Percentiles rank a stretch among this genome's conserved stretches.
These are phyloP conservation scores for Citrus sp. DNA, from an alignment of 345 rosid species.

Conservation along the genomic window DNA sequence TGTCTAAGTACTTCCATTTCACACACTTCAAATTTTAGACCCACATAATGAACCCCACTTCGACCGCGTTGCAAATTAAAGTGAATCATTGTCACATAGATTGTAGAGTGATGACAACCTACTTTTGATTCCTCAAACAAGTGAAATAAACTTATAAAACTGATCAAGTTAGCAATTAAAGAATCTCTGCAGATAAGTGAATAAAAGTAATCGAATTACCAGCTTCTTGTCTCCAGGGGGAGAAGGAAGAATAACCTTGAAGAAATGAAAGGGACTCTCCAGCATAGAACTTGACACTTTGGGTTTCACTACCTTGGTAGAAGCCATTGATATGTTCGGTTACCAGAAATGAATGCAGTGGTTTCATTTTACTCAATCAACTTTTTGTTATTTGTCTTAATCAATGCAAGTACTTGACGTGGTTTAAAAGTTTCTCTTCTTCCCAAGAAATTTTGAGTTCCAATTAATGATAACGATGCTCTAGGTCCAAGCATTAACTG, in stretches of 20 bases:
- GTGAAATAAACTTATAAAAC: no score
- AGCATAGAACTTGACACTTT: background rate
- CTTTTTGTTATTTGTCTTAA: no score
- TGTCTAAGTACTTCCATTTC: no score
- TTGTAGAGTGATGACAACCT: no score
- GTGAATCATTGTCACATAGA: no score
- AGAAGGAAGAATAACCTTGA: background rate
- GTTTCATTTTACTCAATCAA: no score
- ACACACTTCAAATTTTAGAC: no score
- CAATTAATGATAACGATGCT: background rate
- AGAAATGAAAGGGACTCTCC: background rate
- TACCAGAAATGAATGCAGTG: background rate
- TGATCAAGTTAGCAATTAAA: no score
- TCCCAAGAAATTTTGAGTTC: background rate
- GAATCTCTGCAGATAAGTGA: background rate
- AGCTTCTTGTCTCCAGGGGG: background rate
- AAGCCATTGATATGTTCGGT: background rate
- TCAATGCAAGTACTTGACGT: no score
- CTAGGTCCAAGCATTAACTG: background rate
- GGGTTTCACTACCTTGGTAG: background rate
- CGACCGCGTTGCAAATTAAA: no score
- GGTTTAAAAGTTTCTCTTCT: background rate
- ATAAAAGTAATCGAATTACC: background rate
- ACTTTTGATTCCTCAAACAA: no score
- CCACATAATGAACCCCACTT: no score